These are phyloP conservation scores for Datisca glomerata DNA, from an alignment of 306 rosid genomes.

Conservation along the genomic window DNA sequence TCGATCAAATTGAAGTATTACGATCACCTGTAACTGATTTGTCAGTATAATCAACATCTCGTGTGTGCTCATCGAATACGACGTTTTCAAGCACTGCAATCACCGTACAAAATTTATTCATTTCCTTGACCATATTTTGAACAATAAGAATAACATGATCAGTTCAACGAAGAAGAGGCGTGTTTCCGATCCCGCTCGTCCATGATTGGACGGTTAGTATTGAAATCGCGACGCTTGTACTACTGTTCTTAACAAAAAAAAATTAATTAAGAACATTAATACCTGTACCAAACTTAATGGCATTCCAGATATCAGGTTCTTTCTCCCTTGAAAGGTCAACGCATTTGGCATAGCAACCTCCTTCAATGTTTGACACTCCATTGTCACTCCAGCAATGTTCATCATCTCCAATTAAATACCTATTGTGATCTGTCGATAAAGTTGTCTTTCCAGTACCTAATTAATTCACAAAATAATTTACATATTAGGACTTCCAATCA, in stretches of 20 bases:
- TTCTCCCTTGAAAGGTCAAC: slow-evolving; percentile 38
- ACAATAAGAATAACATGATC: neutral
- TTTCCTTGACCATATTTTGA: neutral
- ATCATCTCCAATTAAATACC: slow-evolving; percentile 42
- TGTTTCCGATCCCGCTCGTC: neutral
- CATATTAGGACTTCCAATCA: no score
- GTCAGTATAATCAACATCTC: slow-evolving; percentile 73
- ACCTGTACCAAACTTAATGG: slow-evolving; percentile 52
- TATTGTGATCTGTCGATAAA: slow-evolving; percentile 40
- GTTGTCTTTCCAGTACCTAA: slow-evolving; percentile 39
- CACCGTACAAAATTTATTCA: neutral
- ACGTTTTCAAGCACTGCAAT: slow-evolving; percentile 72
- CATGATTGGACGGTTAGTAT: no score
- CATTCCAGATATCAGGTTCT: slow-evolving; percentile 50
- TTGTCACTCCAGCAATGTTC: slow-evolving; percentile 41
- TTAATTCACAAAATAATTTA: neutral
- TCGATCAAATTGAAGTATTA: neutral
- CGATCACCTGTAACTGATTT: slow-evolving; percentile 73
- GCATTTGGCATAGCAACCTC: slow-evolving; percentile 50
- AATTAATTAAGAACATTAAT: neutral
- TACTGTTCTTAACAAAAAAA: neutral
- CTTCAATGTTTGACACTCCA: slow-evolving; percentile 48
- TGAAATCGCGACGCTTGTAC: no score
- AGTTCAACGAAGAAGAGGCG: neutral
- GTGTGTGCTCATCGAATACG: slow-evolving; percentile 72